Base-by-base conservation (phyloP, 495 filamentous ascomycete genomes). In the Apodospora peruviana region DNA sequence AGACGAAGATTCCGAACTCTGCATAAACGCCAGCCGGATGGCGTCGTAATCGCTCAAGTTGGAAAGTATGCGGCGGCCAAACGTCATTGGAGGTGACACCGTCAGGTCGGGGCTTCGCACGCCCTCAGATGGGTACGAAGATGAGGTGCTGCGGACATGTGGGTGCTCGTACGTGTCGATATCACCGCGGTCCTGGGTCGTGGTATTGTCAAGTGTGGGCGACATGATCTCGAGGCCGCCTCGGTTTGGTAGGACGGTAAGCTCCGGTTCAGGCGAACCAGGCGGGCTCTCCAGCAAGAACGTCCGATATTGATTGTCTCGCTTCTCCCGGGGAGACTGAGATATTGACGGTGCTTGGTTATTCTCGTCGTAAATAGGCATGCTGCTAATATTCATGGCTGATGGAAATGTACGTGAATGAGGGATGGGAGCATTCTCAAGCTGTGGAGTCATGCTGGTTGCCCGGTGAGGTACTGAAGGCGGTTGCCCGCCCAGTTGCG, bases 61-160 rank as follows among this genome's bases (percentile, higher is more conserved):
- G 1, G 45, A 52, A 0, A 57, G 21, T 0, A 60, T 50, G 18
- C 51, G 50, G 18, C 59, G 20, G 2, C 56, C 57, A 43, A 60
- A 48, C 3, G 51, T 60, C 46, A 51, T 29, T 21, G 60, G 60
- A 19, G 60, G 60, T 4, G 60, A 63, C 0, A 40, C 51, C 0
- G 51, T 51, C 20, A 60, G 14, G 5, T 50, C 53, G 9, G 57
- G 59, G 20, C 53, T 60, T 2, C 47, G 47, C n/a, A 52, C 40
- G 5, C 57, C 58, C 29, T 63, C 57, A 0, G 57, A 56, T 1
- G 60, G 58, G 42, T 63, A 63, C 9, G 52, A 53, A 2, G 60
- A 63, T 16, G 60, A 63, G 9, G 51, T 45, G 32, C 51, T 60
- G n/a, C 57, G 51, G 16, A 51, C 29, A 5, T 38, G 9, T 18